Evolutionary conservation across 305 asterid genomes (phyloP), one percentile per base, ranked within the genome.

Genomic region (Fraxinus velutina): DNA sequence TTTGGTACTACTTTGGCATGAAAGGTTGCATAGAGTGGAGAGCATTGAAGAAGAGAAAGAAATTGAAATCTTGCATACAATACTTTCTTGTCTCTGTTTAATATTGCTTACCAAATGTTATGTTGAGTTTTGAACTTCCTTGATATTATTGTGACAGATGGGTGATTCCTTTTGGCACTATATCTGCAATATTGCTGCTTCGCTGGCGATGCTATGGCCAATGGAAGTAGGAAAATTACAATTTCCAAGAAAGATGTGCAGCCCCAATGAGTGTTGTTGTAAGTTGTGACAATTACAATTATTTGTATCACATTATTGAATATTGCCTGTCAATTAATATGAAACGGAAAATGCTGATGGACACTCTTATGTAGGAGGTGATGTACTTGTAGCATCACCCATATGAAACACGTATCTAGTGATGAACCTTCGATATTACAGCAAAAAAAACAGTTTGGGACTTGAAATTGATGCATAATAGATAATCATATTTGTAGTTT

Each of bases 91-190:
- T 47, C 5, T 0, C 27, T 47, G 19, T 47, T n/a, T 5, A 12
- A 3, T 12, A 47, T 47, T 47, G 57, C 17, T 3, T 47, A 2
- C 6, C 17, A 44, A 44, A 12, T 44, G 57, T 47, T 79, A 55
- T 55, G 9, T 55, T 55, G 3, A 55, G 57, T 47, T 5, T 15
- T 17, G 19, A 55, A n/a, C 64, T 55, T 55, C 64, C 60, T 55
- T 55, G 64, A 55, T 55, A 15, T 22, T 75, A 8, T 79, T 83
- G 82, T 78, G 33, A 86, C 93, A 96, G 99, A 89, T 96, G 99
- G 99, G 98, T 94, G 0, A 91, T 94, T 78, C 99, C 95, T 10
- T 84, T 96, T 8, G 84, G 85, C 27, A 86, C 85, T 36, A 74
- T 93, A 70, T 92, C 83, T 2, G 91, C 83, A 10, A 21, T 90